Percentiles rank a stretch among this genome's conserved stretches.
Evolutionary conservation across 2,329 filamentous ascomycete species (phyloP).

Genomic region (Curvularia hawaiiensis): DNA sequence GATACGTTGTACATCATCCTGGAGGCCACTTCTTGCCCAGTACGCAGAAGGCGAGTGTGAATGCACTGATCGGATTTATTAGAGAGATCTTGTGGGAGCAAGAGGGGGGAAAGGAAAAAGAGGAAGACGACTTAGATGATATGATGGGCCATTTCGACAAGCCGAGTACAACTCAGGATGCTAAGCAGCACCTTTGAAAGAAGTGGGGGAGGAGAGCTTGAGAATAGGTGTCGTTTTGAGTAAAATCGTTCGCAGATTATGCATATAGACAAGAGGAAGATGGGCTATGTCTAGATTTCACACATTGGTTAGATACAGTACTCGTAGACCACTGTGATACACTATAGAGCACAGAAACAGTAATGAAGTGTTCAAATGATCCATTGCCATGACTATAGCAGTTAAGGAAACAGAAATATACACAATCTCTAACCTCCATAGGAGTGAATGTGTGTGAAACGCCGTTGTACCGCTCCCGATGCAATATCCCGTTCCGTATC

Average conservation of each 20-base stretch:
- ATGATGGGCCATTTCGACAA: slow-evolving; percentile 69
- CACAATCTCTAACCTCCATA: slow-evolving; percentile 1
- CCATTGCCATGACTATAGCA: slow-evolving; percentile 7
- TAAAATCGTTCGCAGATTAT: not conserved
- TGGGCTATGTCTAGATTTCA: not conserved
- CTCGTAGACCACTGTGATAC: not conserved
- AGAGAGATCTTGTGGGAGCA: slow-evolving; percentile 55
- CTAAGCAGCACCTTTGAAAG: not conserved
- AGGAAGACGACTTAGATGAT: slow-evolving; percentile 66
- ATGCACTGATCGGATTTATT: slow-evolving; percentile 76
- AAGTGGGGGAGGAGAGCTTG: not conserved
- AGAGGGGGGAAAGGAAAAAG: slow-evolving; percentile 40
- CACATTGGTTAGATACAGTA: not conserved
- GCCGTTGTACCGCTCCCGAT: slow-evolving; percentile 5
- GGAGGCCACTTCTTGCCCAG: slow-evolving; percentile 88
- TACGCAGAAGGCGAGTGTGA: slow-evolving; percentile 77
- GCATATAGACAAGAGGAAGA: not conserved
- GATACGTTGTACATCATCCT: slow-evolving; percentile 70
- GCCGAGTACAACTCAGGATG: not conserved
- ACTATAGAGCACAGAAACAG: not conserved
- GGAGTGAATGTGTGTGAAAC: slow-evolving; percentile 7
- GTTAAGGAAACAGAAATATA: not conserved
- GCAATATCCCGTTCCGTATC: slow-evolving; percentile 11
- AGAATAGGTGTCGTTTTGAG: not conserved
- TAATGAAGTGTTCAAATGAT: not conserved